phyloP scores from a whole-genome alignment of 495 filamentous ascomycete species.

The Sordaria brevicollis region DNA sequence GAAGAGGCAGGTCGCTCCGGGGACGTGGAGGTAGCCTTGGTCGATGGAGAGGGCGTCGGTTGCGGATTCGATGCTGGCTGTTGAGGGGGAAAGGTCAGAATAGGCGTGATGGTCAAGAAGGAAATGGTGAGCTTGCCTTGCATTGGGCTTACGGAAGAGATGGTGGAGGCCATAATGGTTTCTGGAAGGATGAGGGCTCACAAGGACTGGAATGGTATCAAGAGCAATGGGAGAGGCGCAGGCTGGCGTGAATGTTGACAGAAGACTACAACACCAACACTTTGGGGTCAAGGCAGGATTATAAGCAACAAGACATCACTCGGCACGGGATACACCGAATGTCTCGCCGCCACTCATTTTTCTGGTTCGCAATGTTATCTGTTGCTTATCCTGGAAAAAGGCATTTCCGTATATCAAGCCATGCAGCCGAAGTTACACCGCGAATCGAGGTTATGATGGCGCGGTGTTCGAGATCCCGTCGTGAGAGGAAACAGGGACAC shows the following conservation, averaged over 20 bases:
- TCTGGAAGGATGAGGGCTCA: not conserved
- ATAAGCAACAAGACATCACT: not conserved
- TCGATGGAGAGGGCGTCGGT: conserved; percentile 7
- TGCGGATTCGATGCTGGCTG: conserved; percentile 16
- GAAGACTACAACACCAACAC: not conserved
- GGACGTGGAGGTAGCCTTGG: conserved; percentile 12
- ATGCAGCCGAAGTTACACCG: not conserved
- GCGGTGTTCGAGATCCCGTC: not conserved
- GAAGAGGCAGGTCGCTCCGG: conserved; percentile 12
- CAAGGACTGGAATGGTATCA: not conserved
- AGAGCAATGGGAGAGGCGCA: not conserved
- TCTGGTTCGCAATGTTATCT: not conserved
- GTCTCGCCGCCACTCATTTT: not conserved
- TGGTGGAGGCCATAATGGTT: not conserved
- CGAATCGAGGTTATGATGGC: not conserved
- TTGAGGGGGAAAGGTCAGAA: not conserved
- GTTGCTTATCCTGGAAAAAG: not conserved
- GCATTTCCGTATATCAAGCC: not conserved
- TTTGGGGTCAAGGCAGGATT: not conserved
- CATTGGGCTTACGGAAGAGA: not conserved
- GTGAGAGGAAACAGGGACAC: not conserved
- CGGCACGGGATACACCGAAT: not conserved
- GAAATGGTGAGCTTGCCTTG: not conserved
- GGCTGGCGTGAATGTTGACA: not conserved
- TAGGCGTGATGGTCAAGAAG: not conserved